These are phyloP conservation scores for Colletotrichum scovillei DNA, from an alignment of 2,329 filamentous ascomycete species.

Conservation along the genomic window DNA sequence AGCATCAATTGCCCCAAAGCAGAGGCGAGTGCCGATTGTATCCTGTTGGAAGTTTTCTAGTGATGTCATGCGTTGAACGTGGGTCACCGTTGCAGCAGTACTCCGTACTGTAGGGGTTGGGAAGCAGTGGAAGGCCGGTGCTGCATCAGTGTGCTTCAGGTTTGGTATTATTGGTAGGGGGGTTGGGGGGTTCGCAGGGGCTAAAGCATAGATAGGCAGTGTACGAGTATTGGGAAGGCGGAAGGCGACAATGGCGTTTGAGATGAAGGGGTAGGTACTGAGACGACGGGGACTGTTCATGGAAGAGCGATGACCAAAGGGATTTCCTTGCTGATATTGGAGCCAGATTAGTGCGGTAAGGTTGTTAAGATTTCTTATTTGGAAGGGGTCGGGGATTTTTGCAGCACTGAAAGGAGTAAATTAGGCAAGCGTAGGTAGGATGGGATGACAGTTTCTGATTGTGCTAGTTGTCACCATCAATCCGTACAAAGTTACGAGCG, in stretches of 20 bases:
- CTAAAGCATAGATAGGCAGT: too few species aligned
- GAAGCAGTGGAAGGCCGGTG: background rate
- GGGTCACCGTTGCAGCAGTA: slow-evolving; percentile 1
- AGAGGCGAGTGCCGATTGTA: background rate
- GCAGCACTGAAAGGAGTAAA: background rate
- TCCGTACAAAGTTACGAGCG: too few species aligned
- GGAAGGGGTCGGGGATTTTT: background rate
- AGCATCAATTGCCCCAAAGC: background rate
- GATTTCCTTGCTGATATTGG: background rate
- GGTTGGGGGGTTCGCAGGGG: slow-evolving; percentile 23
- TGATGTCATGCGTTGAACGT: slow-evolving; percentile 23
- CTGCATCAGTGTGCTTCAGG: slow-evolving; percentile 23
- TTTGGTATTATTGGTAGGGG: slow-evolving; percentile 23
- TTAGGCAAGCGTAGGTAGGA: background rate
- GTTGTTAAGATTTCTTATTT: slow-evolving; percentile 10
- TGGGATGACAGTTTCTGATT: slow-evolving; percentile 5
- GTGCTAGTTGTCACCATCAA: background rate
- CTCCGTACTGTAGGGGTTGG: background rate
- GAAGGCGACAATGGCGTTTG: background rate
- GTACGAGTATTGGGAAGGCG: background rate
- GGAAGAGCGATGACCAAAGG: background rate
- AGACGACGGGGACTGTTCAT: background rate
- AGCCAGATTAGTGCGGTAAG: background rate
- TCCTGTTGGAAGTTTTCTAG: background rate
- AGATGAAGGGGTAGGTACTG: background rate